phyloP scores from a whole-genome alignment of 352 stramenopile species.

The Peronospora destructor region DNA sequence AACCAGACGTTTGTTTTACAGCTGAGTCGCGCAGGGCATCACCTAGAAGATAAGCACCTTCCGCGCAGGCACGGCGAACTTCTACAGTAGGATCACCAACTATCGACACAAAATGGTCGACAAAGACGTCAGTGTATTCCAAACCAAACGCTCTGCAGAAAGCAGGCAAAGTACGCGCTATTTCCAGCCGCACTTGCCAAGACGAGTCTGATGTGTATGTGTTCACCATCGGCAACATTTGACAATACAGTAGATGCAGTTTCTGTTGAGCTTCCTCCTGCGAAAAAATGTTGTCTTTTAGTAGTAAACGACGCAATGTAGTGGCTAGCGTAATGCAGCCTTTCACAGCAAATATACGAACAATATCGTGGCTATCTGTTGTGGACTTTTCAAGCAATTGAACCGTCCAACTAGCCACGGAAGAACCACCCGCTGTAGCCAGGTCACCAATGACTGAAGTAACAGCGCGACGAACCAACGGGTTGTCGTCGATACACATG shows the following conservation, averaged over 20 bases:
- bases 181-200: conserved; percentile 83
- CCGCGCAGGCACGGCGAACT: conserved; percentile 68
- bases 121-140: conserved; percentile 80
- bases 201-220: conserved; percentile 82
- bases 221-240: conserved; percentile 86
- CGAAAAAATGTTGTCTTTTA: conserved; percentile 29
- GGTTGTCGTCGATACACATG: conserved; percentile 83
- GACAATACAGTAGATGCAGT: conserved; percentile 62
- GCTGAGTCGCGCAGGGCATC: conserved; percentile 52
- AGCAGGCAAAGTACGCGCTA: conserved; percentile 58
- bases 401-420: conserved; percentile 60
- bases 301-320: conserved; percentile 49
- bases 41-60: conserved; percentile 56
- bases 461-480: conserved; percentile 73
- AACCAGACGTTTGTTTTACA: conserved; percentile 19
- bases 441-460: conserved; percentile 79
- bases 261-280: conserved; percentile 29
- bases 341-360: conserved; percentile 84
- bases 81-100: conserved; percentile 79
- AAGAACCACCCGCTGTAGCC: conserved; percentile 41
- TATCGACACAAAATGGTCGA: conserved; percentile 85
- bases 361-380: conserved; percentile 80
- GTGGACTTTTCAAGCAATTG: conserved; percentile 77
- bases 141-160: conserved; percentile 70
- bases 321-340: conserved; percentile 66